Evolutionary conservation across 192 early-diverging fungal species (phyloP).

Genomic region (Cetraspora pellucida): DNA sequence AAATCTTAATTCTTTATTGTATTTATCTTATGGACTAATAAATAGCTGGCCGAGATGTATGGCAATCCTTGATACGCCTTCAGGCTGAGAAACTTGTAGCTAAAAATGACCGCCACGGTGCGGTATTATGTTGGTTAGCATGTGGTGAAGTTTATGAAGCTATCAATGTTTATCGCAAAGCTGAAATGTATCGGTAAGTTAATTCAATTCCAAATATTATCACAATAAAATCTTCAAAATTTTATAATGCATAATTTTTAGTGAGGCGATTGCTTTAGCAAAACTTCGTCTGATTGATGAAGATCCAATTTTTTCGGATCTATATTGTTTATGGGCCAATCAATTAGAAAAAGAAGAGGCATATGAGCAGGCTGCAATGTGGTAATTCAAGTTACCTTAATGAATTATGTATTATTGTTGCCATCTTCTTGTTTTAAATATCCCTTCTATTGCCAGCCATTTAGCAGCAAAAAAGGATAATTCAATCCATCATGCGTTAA

Average conservation of each 20-base stretch:
- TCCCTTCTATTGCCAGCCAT: slow-evolving; percentile 7
- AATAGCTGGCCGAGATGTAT: slow-evolving; percentile 48
- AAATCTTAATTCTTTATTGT: neutral
- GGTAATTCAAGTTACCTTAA: slow-evolving; percentile 18
- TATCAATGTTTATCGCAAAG: slow-evolving; percentile 45
- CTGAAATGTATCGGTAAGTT: slow-evolving; percentile 43
- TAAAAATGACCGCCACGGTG: slow-evolving; percentile 42
- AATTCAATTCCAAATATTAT: neutral
- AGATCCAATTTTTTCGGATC: slow-evolving; percentile 33
- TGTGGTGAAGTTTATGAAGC: slow-evolving; percentile 49
- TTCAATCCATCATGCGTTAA: slow-evolving; percentile 18
- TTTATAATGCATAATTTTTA: neutral
- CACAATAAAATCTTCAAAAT: neutral
- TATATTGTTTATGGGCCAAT: slow-evolving; percentile 39
- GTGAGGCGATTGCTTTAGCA: slow-evolving; percentile 43
- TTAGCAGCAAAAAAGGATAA: slow-evolving; percentile 12
- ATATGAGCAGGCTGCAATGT: slow-evolving; percentile 37
- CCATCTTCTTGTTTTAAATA: neutral
- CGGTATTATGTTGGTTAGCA: slow-evolving; percentile 46
- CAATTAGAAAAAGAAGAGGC: slow-evolving; percentile 34
- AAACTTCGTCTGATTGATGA: slow-evolving; percentile 36
- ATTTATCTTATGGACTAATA: too few species aligned
- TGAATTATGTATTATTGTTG: neutral
- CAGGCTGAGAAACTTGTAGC: slow-evolving; percentile 46
- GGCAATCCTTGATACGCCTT: slow-evolving; percentile 43